Evolutionary conservation across 331 rosid genomes (phyloP).

Genomic region (Pyracantha coccinea): DNA sequence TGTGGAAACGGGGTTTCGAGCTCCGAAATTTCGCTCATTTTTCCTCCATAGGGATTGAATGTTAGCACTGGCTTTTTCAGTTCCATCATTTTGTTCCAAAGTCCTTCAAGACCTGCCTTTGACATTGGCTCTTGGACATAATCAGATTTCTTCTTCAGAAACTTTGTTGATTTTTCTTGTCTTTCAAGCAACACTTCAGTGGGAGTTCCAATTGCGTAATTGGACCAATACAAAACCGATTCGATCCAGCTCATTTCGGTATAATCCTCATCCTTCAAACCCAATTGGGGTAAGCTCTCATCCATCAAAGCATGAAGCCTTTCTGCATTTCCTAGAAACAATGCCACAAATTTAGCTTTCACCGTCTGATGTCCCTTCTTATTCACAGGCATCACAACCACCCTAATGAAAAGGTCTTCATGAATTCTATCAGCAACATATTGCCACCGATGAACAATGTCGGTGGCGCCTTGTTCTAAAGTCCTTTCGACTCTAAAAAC

Average conservation of each 20-base stretch:
- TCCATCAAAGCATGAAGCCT: conserved; percentile 21
- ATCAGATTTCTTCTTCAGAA: conserved; percentile 56
- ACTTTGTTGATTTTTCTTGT: conserved; percentile 21
- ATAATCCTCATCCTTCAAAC: conserved; percentile 28
- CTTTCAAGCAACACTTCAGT: conserved; percentile 38
- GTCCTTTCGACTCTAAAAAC: conserved; percentile 45
- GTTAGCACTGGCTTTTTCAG: conserved; percentile 33
- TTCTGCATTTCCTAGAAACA: conserved; percentile 39
- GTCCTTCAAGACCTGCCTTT: conserved; percentile 28
- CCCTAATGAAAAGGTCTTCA: conserved; percentile 40
- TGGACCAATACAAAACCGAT: conserved; percentile 43
- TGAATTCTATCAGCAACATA: conserved; percentile 26
- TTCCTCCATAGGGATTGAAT: conserved; percentile 61
- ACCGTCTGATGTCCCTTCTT: conserved; percentile 19
- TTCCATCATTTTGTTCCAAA: conserved; percentile 58
- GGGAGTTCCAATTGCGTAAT: conserved; percentile 35
- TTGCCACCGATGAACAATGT: conserved; percentile 44
- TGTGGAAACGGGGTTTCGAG: conserved; percentile 54
- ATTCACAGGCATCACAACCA: conserved; percentile 37
- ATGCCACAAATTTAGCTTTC: conserved; percentile 34
- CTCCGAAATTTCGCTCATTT: conserved; percentile 52
- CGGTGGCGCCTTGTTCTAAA: conserved; percentile 37
- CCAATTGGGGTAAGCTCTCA: conserved; percentile 30
- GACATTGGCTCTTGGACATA: conserved; percentile 42
- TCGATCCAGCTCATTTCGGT: conserved; percentile 42